Base-by-base conservation (phyloP, 2,329 filamentous ascomycete species). In the Cyphellophora europaea region DNA sequence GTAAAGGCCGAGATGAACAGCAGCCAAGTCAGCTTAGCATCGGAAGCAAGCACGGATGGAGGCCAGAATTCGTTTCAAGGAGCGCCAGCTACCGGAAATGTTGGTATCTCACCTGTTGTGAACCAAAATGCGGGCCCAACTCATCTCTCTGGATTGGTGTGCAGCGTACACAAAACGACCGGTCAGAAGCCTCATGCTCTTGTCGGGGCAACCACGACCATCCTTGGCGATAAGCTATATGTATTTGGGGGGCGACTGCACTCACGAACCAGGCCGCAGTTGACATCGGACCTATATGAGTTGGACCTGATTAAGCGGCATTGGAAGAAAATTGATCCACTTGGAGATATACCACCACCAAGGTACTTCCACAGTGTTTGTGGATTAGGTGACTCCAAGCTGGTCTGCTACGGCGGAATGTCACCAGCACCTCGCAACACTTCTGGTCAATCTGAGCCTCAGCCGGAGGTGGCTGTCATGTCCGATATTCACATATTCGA, bases 361-460 rank as follows among this genome's bases (percentile, higher is more conserved):
- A 76, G 91, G 42, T 98, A 98, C 57, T 98, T 98, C 48, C 91
- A 98, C 65, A 96, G 87, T 45, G 83, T 96, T 57, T 98, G 91
- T 56, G 74, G 85, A 1, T 65, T 98, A 2, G 91, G 91, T 14
- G 91, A 96, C 55, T 89, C 86, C 3, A 98, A 96, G 59, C 71
- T 98, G 57, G 89, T 98, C 3, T 96, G 89, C 60, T 98, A 96
- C 58, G 91, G 91, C 38, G 91, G 91, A 49, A 98, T 98, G 91
- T 95, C 89, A 6, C 88, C 89, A 1, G 74, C 78, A 8, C 52
- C 65, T 11, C 48, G 51, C 5, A 55, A 51, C 25, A 12, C 30
- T 11, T 13, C 16, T 21, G 14, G 37, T 6, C 43, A 42, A 13
- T 32, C 17, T 33, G 82, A 88, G 43, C 66, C 77, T 36, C 82